These are phyloP conservation scores for Hypoxylon crocopeplum DNA, from an alignment of 495 filamentous ascomycete genomes.

Conservation along the genomic window DNA sequence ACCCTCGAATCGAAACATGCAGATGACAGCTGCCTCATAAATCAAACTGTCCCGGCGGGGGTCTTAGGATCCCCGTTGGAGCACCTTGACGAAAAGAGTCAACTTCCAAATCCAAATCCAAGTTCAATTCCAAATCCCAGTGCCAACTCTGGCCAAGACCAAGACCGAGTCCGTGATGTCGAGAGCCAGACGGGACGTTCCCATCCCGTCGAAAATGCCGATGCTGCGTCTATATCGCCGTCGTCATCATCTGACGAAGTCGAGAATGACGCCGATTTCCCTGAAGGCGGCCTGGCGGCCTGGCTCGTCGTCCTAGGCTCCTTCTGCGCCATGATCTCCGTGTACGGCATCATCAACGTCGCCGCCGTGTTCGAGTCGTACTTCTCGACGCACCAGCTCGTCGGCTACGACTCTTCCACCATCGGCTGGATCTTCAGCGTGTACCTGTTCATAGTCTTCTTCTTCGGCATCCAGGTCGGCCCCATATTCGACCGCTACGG, in stretches of 20 bases:
- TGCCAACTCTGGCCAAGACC: neutral
- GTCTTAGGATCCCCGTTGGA: slow-evolving; percentile 13
- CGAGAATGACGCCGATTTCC: slow-evolving; percentile 52
- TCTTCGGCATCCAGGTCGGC: slow-evolving; percentile 69
- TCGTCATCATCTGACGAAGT: slow-evolving; percentile 12
- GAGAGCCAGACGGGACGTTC: slow-evolving; percentile 14
- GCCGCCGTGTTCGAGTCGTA: slow-evolving; percentile 70
- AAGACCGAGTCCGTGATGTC: slow-evolving; percentile 3
- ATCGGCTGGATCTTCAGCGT: slow-evolving; percentile 72
- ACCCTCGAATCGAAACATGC: slow-evolving; percentile 39
- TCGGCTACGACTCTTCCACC: slow-evolving; percentile 57
- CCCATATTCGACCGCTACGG: slow-evolving; percentile 72
- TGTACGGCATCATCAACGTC: slow-evolving; percentile 71
- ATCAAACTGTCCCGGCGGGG: slow-evolving; percentile 41
- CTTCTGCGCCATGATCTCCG: slow-evolving; percentile 64
- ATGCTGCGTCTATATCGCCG: neutral
- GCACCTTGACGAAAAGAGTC: slow-evolving; percentile 35
- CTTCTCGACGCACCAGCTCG: slow-evolving; percentile 65
- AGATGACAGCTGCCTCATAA: slow-evolving; percentile 54
- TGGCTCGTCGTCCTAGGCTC: slow-evolving; percentile 70
- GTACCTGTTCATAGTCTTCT: slow-evolving; percentile 68
- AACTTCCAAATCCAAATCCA: slow-evolving; percentile 21
- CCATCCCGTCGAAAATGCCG: slow-evolving; percentile 8
- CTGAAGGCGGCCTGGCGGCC: slow-evolving; percentile 65
- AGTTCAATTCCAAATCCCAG: neutral